Conservation (phyloP, 2,329 filamentous ascomycete species). For the Penicillium sp. region DNA sequence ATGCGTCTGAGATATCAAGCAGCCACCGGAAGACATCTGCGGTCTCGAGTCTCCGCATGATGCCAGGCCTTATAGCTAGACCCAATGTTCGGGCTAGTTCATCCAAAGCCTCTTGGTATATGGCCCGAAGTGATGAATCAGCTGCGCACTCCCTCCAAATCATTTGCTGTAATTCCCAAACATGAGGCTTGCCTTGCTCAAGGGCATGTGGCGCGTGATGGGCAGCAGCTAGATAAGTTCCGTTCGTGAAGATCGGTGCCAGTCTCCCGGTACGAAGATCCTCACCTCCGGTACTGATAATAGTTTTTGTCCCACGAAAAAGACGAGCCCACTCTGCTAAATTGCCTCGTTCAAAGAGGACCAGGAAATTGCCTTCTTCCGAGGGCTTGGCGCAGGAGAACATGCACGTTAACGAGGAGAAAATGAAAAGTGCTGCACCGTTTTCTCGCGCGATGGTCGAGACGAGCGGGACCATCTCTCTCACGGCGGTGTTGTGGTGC, state of each 20-base stretch:
- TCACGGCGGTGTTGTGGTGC: conserved; percentile 37
- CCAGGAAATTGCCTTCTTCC: conserved; percentile 36
- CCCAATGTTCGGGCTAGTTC: conserved; percentile 14
- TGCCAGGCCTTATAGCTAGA: conserved; percentile 1
- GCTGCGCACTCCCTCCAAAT: conserved; percentile 4
- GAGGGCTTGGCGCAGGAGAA: conserved; percentile 39
- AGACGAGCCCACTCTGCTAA: conserved; percentile 42
- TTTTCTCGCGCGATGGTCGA: conserved; percentile 34
- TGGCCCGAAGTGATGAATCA: not conserved
- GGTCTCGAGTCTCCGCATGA: conserved; percentile 12
- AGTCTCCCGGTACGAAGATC: conserved; percentile 15
- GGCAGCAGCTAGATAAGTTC: not conserved
- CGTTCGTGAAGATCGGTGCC: conserved; percentile 16
- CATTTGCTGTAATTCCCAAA: conserved; percentile 14
- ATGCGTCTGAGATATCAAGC: conserved; percentile 16
- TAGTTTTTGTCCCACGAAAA: conserved; percentile 36
- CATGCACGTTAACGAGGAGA: conserved; percentile 40
- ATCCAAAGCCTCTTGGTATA: conserved; percentile 17
- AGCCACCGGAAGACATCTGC: conserved; percentile 24
- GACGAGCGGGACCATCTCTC: conserved; percentile 34
- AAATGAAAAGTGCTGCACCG: conserved; percentile 39
- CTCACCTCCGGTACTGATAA: conserved; percentile 30
- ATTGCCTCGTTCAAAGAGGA: conserved; percentile 31
- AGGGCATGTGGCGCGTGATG: not conserved
- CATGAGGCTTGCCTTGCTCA: conserved; percentile 5